Evolutionary conservation across 2,329 filamentous ascomycete species (phyloP), one percentile per base, ranked within the genome.

Genomic region (Colletotrichum echinochloae): DNA sequence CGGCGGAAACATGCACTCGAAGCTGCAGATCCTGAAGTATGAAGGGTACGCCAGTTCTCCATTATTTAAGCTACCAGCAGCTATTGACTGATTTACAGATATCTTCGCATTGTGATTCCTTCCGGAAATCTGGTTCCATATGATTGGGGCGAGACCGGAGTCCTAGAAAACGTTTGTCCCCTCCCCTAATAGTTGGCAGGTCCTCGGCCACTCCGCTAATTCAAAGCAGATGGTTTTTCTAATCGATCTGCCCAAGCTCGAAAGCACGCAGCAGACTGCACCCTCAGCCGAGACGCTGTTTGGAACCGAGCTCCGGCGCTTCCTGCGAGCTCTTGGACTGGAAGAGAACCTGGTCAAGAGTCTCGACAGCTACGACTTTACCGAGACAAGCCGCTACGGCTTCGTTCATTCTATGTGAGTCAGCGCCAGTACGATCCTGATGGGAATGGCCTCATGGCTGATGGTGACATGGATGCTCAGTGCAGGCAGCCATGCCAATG

Each of bases 1-100:
- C 49, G 88, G 89, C 1, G 91, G 90, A 30, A 90, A 87, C 75
- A 97, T 98, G 94, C 96, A 98, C 80, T 97, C 94, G 60, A 98
- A 99, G 78, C 84, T 98, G 52, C 95, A 97, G 87, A 81, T 98
- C 1, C 85, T 98, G n/a, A 95, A 94, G 75, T 93, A 61, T 55
- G 56, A 66, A 48, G 61, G 66, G 72, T 68, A 59, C 59, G 54
- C 14, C 16, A 18, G 12, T 65, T 65, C 41, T 26, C n/a, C 37
- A 54, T 60, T 52, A 14, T 56, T 49, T 65, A 26, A 26, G 35
- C 54, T 56, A 65, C 33, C 37, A 28, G 5, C 48, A 37, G 35
- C 44, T 39, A 28, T 35, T 65, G 33, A 64, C 11, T 30, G 37
- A 30, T 18, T 23, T 26, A n/a, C 44, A 73, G 72, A 37, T 90